Evolutionary conservation across 2,329 filamentous ascomycete genomes (phyloP).

Genomic region (Geoglossum cookeanum): DNA sequence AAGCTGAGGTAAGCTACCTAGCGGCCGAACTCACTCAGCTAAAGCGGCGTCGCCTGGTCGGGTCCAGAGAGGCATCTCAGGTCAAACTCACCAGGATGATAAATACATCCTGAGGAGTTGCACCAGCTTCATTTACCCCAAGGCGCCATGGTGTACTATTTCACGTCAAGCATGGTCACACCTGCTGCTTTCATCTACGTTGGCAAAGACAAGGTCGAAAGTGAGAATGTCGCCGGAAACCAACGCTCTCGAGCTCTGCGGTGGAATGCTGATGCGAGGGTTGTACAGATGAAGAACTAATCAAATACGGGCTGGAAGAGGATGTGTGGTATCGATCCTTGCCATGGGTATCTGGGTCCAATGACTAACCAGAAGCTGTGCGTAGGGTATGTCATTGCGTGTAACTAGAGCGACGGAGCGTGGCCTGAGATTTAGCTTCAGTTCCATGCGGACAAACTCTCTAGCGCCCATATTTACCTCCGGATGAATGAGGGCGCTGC

Average conservation of each 20-base stretch:
- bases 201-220: slow-evolving; percentile 98
- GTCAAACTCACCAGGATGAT: too few species aligned
- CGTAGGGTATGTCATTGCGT: neutral
- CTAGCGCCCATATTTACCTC: slow-evolving; percentile 89
- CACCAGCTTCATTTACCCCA: neutral
- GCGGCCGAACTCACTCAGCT: too few species aligned
- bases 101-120: too few species aligned
- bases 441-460: slow-evolving; percentile 97
- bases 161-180: slow-evolving; percentile 65
- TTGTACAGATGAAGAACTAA: slow-evolving; percentile 73
- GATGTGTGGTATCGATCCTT: slow-evolving; percentile 60
- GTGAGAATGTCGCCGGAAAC: slow-evolving; percentile 31
- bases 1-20: too few species aligned
- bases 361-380: neutral
- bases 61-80: too few species aligned
- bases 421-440: slow-evolving; percentile 18
- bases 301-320: slow-evolving; percentile 83
- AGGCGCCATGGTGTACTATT: slow-evolving; percentile 78
- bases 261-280: neutral
- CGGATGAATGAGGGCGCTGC: slow-evolving; percentile 57
- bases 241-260: slow-evolving; percentile 3
- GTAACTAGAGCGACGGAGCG: neutral
- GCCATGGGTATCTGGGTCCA: slow-evolving; percentile 2
- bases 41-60: too few species aligned
- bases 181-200: slow-evolving; percentile 84